Percentiles rank a stretch among this genome's conserved stretches.
These are phyloP conservation scores for Boletus subparvulus DNA, from an alignment of 768 basidiomycete genomes.

Conservation along the genomic window DNA sequence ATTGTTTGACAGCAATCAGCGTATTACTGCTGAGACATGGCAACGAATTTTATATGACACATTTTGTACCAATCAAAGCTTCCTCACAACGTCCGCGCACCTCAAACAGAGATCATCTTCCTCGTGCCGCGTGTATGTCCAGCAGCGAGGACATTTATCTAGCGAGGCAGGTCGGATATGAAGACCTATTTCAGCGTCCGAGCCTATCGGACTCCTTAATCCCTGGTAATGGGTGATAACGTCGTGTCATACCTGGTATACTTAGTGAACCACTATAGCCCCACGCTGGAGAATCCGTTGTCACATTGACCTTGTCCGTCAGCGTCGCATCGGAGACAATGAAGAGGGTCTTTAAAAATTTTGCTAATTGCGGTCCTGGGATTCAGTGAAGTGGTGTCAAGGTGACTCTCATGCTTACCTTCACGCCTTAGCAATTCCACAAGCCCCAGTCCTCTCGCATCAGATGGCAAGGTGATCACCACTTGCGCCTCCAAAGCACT, in stretches of 20 bases:
- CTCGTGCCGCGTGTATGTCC: conserved; percentile 65
- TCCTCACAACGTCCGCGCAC: conserved; percentile 42
- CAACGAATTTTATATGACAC: background rate
- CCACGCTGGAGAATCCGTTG: conserved; percentile 47
- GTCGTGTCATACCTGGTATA: conserved; percentile 45
- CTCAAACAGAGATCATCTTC: conserved; percentile 61
- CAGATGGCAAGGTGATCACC: conserved; percentile 54
- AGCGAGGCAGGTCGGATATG: conserved; percentile 59
- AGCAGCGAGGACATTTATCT: conserved; percentile 88
- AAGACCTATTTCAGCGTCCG: conserved; percentile 38
- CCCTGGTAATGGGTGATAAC: background rate
- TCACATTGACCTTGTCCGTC: conserved; percentile 43
- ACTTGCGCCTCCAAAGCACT: conserved; percentile 79
- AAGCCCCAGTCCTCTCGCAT: conserved; percentile 23
- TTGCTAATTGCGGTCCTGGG: conserved; percentile 41
- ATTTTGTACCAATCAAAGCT: conserved; percentile 2
- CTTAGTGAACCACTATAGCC: conserved; percentile 42
- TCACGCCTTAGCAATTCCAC: conserved; percentile 47
- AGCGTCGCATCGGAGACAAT: conserved; percentile 74
- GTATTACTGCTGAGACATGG: background rate
- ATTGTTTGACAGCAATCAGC: background rate
- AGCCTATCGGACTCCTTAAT: conserved; percentile 6
- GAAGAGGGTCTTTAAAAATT: conserved; percentile 69
- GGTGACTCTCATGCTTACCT: conserved; percentile 19
- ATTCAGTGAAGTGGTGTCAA: background rate